phyloP scores from a whole-genome alignment of 73 alveolate genomes.

The Tetrahymena elliotti region DNA sequence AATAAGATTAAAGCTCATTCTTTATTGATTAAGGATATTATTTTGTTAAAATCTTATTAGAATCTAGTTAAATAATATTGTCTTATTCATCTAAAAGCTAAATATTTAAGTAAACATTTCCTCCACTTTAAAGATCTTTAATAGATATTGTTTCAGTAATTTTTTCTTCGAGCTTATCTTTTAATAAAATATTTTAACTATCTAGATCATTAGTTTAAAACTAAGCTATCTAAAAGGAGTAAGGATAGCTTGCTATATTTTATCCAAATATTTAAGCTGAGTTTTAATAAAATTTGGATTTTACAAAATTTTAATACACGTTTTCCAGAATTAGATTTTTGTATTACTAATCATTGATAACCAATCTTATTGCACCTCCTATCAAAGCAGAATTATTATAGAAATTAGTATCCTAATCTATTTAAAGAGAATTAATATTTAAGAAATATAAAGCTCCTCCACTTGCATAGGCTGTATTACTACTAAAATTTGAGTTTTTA shows the following conservation, averaged over 20 bases:
- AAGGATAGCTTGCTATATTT: background rate
- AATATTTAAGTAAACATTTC: background rate
- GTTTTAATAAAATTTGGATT: background rate
- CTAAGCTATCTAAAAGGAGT: no score
- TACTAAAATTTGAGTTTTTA: background rate
- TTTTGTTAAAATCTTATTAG: background rate
- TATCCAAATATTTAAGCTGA: background rate
- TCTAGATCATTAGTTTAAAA: no score
- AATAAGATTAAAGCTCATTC: background rate
- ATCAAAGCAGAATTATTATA: background rate
- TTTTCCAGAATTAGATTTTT: background rate
- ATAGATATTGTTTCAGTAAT: no score
- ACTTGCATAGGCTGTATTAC: background rate
- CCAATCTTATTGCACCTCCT: background rate
- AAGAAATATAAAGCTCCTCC: background rate
- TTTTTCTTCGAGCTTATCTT: background rate
- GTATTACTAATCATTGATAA: background rate
- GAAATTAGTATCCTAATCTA: background rate
- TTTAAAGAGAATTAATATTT: background rate
- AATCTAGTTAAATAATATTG: background rate
- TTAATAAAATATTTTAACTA: no score
- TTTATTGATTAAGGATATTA: background rate
- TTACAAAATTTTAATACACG: no score
- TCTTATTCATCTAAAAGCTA: background rate
- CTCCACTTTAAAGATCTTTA: background rate